These are phyloP conservation scores for Avena insularis DNA, from an alignment of 176 grass and related monocot species.

Conservation along the genomic window DNA sequence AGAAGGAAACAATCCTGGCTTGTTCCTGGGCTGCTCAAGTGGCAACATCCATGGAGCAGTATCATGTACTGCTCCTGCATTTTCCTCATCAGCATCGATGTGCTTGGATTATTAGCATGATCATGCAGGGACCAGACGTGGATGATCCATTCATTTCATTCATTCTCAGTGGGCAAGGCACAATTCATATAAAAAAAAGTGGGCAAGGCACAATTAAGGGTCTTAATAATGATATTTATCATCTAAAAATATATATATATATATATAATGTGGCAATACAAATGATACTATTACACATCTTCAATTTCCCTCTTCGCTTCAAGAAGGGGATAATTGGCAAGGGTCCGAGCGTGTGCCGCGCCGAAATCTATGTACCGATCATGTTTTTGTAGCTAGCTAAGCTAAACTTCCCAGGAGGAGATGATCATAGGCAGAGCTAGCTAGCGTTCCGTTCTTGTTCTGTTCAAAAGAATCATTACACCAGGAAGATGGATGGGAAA, in stretches of 20 bases:
- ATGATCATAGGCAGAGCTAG: conserved; percentile 3
- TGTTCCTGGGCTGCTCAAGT: background rate
- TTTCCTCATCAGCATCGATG: background rate
- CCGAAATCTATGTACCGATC: conserved; percentile 22
- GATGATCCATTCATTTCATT: background rate
- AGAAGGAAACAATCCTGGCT: background rate
- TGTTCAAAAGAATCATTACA: conserved; percentile 85
- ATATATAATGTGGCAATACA: conserved; percentile 54
- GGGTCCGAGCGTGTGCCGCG: conserved; percentile 41
- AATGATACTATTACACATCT: conserved; percentile 62
- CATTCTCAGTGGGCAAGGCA: background rate
- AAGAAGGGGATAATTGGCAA: background rate
- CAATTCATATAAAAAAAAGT: background rate
- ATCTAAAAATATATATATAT: conserved; percentile 32
- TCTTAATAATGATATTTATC: conserved; percentile 55
- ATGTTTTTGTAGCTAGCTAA: background rate
- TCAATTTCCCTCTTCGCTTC: conserved; percentile 37
- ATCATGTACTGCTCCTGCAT: background rate
- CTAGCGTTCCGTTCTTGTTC: conserved; percentile 18
- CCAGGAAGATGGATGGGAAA: conserved; percentile 25
- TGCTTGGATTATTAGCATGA: background rate
- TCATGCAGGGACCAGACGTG: conserved; percentile 6
- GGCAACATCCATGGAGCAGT: background rate
- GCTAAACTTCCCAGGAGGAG: conserved; percentile 24
- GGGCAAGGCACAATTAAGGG: conserved; percentile 9